phyloP scores from a whole-genome alignment of 1,139 yeast genomes.

The Sugiyamaella novakii region DNA sequence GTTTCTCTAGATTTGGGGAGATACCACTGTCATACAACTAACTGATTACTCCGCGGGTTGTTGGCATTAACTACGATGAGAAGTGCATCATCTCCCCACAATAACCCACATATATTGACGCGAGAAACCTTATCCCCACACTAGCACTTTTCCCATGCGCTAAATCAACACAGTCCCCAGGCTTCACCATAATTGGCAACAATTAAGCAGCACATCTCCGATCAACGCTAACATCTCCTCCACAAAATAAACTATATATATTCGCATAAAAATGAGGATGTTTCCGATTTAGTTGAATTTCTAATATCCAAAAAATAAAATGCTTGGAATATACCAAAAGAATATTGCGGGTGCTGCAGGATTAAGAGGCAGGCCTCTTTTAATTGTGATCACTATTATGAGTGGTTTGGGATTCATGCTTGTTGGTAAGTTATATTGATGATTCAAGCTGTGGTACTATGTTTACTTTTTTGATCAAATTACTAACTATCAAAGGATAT shows the following conservation, averaged over 20 bases:
- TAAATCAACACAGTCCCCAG: neutral
- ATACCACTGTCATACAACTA: no score
- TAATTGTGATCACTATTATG: conserved; percentile 21
- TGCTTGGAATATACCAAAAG: conserved; percentile 21
- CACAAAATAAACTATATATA: conserved; percentile 3
- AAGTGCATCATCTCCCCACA: no score
- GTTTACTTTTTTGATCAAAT: no score
- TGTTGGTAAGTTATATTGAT: conserved; percentile 21
- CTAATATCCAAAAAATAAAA: no score
- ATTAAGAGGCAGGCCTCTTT: conserved; percentile 21
- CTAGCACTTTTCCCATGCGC: neutral
- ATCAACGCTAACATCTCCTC: neutral
- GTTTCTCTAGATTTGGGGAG: no score
- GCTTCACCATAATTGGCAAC: neutral
- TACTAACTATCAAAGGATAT: conserved; percentile 19
- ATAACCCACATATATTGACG: no score
- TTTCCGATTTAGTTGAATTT: no score
- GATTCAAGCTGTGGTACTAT: no score
- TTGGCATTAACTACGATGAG: no score
- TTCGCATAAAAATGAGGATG: no score
- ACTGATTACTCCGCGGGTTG: no score
- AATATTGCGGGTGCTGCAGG: conserved; percentile 22
- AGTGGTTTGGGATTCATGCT: conserved; percentile 26
- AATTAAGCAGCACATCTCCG: conserved; percentile 3
- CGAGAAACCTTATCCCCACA: no score